Conservation (phyloP, 441 rosid species). For the Breynia disticha region DNA sequence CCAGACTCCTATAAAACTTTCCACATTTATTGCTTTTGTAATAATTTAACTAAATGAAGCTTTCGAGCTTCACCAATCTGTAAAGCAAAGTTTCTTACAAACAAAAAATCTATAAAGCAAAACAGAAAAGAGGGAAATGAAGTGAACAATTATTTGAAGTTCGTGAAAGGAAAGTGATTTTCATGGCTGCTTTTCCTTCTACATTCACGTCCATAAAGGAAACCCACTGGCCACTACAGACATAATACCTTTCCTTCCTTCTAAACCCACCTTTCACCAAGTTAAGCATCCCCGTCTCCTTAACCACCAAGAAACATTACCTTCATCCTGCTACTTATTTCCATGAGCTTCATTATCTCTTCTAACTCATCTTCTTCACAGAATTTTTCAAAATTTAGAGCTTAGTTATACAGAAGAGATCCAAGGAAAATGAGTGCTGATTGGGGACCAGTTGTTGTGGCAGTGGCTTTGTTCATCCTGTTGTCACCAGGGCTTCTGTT, state of each 20-base stretch:
- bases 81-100: conserved; percentile 20
- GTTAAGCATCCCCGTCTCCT: conserved; percentile 46
- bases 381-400: not conserved
- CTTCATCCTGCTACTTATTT: not conserved
- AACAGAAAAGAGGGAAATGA: conserved; percentile 20
- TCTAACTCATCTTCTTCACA: not conserved
- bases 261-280: conserved; percentile 24
- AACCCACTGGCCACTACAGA: conserved; percentile 29
- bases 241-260: conserved; percentile 36
- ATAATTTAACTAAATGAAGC: no score
- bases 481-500: conserved; percentile 77
- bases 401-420: not conserved
- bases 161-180: conserved; percentile 9
- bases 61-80: conserved; percentile 7
- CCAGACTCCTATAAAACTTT: no score
- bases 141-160: conserved; percentile 17
- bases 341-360: conserved; percentile 4
- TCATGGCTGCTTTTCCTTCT: conserved; percentile 11
- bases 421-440: conserved; percentile 44
- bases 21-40: no score
- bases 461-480: conserved; percentile 62
- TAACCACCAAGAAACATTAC: conserved; percentile 35
- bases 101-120: no score
- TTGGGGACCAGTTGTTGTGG: conserved; percentile 76
- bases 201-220: conserved; percentile 26